These are phyloP conservation scores for Starmerella cellae DNA, from an alignment of 805 yeast species.

Conservation along the genomic window DNA sequence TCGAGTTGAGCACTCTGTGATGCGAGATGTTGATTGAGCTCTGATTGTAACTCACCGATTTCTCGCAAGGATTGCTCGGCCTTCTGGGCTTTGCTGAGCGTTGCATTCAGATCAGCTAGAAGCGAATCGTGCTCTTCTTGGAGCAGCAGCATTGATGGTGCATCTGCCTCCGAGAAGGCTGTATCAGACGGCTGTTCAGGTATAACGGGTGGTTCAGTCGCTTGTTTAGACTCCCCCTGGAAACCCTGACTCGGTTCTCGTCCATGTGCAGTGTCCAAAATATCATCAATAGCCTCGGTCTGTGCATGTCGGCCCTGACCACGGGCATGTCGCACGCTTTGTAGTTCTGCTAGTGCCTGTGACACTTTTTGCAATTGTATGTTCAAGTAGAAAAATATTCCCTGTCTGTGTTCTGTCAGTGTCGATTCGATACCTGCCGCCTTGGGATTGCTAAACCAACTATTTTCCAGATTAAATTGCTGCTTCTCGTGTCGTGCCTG, in stretches of 20 bases:
- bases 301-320: neutral
- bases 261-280: neutral
- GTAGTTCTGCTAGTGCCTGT: conserved; percentile 27
- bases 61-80: conserved; percentile 38
- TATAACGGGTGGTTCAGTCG: neutral
- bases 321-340: conserved; percentile 24
- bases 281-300: neutral
- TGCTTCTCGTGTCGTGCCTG: conserved; percentile 8
- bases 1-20: conserved; percentile 60
- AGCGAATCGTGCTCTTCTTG: conserved; percentile 28
- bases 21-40: conserved; percentile 57
- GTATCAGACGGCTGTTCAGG: neutral
- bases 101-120: conserved; percentile 28
- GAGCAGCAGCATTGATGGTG: conserved; percentile 23
- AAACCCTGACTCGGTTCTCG: neutral
- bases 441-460: conserved; percentile 21
- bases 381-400: conserved; percentile 29
- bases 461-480: conserved; percentile 1
- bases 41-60: conserved; percentile 61
- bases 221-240: no score
- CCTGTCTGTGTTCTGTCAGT: conserved; percentile 26
- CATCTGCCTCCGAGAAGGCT: neutral
- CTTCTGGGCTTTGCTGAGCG: conserved; percentile 28
- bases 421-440: conserved; percentile 23
- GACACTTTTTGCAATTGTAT: conserved; percentile 24